These are phyloP conservation scores for Tripterygium wilfordii DNA, from an alignment of 177 flowering plant genomes.

Conservation along the genomic window DNA sequence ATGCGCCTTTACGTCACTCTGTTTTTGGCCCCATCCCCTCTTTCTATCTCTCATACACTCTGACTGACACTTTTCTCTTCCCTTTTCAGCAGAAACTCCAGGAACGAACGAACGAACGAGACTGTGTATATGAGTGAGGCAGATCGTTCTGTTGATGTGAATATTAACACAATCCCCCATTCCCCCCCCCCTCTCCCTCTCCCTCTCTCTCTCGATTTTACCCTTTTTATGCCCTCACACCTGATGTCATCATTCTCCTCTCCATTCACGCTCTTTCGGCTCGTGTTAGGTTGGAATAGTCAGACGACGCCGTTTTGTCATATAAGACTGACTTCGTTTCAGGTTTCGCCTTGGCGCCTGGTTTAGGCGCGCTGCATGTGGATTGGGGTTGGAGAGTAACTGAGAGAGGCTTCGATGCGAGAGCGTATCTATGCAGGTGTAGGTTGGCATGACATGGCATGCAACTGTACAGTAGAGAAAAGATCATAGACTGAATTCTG, in stretches of 20 bases:
- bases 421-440: conserved; percentile 9
- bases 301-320: too few species aligned
- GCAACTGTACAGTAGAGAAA: conserved; percentile 16
- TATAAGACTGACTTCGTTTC: too few species aligned
- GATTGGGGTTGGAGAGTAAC: neutral
- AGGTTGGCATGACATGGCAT: conserved; percentile 30
- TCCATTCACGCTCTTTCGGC: neutral
- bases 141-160: too few species aligned
- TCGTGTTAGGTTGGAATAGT: too few species aligned
- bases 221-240: neutral
- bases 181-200: neutral
- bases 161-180: too few species aligned
- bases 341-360: neutral
- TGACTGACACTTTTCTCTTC: neutral
- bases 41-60: neutral
- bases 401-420: neutral
- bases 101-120: too few species aligned
- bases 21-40: neutral
- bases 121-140: too few species aligned
- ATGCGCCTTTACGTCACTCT: conserved; percentile 19
- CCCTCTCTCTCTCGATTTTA: too few species aligned
- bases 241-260: conserved; percentile 3
- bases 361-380: neutral
- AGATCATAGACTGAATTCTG: too few species aligned
- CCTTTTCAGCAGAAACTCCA: too few species aligned